These are phyloP conservation scores for Monosporascus ibericus DNA, from an alignment of 2,329 filamentous ascomycete species.

Conservation along the genomic window DNA sequence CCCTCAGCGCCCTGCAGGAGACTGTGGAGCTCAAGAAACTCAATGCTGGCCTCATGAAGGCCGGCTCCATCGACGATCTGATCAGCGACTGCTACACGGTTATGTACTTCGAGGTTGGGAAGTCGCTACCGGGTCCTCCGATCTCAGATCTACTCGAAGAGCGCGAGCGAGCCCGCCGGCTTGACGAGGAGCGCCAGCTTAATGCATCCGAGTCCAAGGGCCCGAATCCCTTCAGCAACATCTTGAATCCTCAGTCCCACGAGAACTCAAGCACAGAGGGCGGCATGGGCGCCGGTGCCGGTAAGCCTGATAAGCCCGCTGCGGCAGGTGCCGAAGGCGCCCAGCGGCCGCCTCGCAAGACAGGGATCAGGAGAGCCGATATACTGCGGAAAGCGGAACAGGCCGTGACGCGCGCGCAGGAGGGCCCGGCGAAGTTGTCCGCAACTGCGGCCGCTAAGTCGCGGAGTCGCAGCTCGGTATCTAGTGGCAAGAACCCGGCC, in stretches of 20 bases:
- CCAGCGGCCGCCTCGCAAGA: slow-evolving; percentile 35
- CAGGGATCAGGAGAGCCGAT: slow-evolving; percentile 48
- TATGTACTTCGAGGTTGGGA: slow-evolving; percentile 63
- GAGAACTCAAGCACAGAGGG: slow-evolving; percentile 30
- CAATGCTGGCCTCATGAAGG: slow-evolving; percentile 84
- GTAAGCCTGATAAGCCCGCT: slow-evolving; percentile 11
- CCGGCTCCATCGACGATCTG: slow-evolving; percentile 82
- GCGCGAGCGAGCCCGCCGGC: slow-evolving; percentile 32
- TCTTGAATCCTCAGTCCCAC: slow-evolving; percentile 37
- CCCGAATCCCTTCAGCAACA: slow-evolving; percentile 31
- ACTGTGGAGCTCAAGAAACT: slow-evolving; percentile 59
- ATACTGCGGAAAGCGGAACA: slow-evolving; percentile 58
- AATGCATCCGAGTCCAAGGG: slow-evolving; percentile 28
- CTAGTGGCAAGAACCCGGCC: slow-evolving; percentile 41
- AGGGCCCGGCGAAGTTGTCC: slow-evolving; percentile 34
- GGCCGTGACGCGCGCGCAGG: slow-evolving; percentile 44
- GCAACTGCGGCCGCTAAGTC: slow-evolving; percentile 35
- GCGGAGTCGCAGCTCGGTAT: slow-evolving; percentile 44
- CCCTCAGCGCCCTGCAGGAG: slow-evolving; percentile 51
- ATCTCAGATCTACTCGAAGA: slow-evolving; percentile 42
- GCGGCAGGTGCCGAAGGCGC: slow-evolving; percentile 31
- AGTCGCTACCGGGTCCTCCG: slow-evolving; percentile 47
- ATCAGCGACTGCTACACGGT: slow-evolving; percentile 83
- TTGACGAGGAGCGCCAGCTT: slow-evolving; percentile 21
- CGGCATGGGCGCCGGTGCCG: slow-evolving; percentile 17